Base-by-base conservation (phyloP, 352 stramenopile species). In the Aphanomyces cochlioides region DNA sequence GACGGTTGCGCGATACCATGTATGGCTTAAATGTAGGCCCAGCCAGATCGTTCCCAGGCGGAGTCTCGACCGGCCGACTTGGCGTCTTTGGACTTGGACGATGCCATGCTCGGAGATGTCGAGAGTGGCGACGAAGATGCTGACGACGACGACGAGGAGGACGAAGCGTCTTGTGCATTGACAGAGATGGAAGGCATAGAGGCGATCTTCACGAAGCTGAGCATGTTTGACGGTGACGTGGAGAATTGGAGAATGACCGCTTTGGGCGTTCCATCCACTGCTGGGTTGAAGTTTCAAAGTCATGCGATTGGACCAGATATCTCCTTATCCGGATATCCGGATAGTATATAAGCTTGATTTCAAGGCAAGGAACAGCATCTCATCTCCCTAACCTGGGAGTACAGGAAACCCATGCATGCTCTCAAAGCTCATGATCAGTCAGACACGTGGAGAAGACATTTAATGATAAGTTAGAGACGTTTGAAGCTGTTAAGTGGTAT, bases 1-100 rank as follows among this genome's bases (percentile, higher is more conserved):
- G 45, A n/a, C 45, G 45, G n/a, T 53, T 15, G 13, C 45, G 13
- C n/a, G 45, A n/a, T 53, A 19, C 13, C 13, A 53, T 1, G 45
- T 15, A 2, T 15, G 1, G 1, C 50, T 39, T 41, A 61, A 37
- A 61, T 61, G 21, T 45, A 61, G 8, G 54, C 54, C 54, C 54
- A 61, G 19, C 54, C 54, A 41, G 54, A 61, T 7, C 54, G 54
- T 61, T 61, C 54, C 13, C 13, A 61, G 28, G 54, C 54, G 3
- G 54, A 61, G 37, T 61, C 54, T 10, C n/a, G 7, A 10, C 17
- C 36, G 50, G 50, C 15, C 19, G 12, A 12, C 7, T 10, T 19
- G 50, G 7, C 28, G 54, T 19, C 36, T 37, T 39, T 61, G 54
- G 54, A 21, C 21, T 61, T 61, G 54, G 17, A 12, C 54, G 19